A percentile compares a stretch with the other conserved stretches of the same genome.
phyloP scores from a whole-genome alignment of 2,329 filamentous ascomycete species.

The Tolypocladium album region DNA sequence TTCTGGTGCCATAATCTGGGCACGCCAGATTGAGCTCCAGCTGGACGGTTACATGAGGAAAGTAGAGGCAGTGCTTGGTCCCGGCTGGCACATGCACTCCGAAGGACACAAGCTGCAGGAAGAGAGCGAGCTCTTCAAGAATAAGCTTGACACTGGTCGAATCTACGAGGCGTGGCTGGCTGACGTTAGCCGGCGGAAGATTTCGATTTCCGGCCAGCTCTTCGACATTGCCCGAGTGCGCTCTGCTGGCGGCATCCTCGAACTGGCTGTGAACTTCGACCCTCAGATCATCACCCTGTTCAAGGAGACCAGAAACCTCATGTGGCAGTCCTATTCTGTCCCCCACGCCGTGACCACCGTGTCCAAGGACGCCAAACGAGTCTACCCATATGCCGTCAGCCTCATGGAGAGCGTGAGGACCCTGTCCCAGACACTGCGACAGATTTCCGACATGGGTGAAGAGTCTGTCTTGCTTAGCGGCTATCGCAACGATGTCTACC shows the following conservation, averaged over 20 bases:
- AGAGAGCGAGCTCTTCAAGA: conserved; percentile 87
- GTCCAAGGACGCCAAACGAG: conserved; percentile 96
- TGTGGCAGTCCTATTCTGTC: conserved; percentile 90
- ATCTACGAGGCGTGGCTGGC: conserved; percentile 95
- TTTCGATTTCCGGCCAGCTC: conserved; percentile 83
- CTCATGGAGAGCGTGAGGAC: conserved; percentile 98
- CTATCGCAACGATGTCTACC: conserved; percentile 83
- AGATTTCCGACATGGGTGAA: conserved; percentile 76
- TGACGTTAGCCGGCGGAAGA: conserved; percentile 78
- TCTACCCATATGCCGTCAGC: conserved; percentile 95
- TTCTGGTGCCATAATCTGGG: conserved; percentile 95
- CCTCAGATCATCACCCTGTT: conserved; percentile 94
- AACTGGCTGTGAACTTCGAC: conserved; percentile 93
- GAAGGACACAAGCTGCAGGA: conserved; percentile 90
- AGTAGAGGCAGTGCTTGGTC: conserved; percentile 93
- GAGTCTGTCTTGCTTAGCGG: conserved; percentile 82
- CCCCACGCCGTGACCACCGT: conserved; percentile 92
- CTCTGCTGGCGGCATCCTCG: conserved; percentile 79
- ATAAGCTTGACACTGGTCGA: conserved; percentile 86
- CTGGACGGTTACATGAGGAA: conserved; percentile 96
- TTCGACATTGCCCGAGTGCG: conserved; percentile 85
- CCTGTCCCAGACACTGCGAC: conserved; percentile 75
- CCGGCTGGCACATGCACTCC: conserved; percentile 87
- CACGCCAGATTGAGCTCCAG: conserved; percentile 91
- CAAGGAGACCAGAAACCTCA: conserved; percentile 93